These are phyloP conservation scores for Diophrys appendiculata DNA, from an alignment of 73 alveolate genomes.

Conservation along the genomic window DNA sequence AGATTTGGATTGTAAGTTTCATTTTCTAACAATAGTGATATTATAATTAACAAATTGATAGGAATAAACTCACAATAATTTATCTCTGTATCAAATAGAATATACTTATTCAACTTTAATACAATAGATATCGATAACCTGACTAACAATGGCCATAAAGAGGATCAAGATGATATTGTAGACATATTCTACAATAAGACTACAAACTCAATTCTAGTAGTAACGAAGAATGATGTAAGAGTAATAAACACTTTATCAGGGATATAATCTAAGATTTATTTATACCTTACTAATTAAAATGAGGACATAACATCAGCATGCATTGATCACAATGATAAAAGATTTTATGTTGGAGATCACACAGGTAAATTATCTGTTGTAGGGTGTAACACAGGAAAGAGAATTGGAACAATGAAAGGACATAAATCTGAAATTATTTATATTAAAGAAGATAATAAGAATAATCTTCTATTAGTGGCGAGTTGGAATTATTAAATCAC, in stretches of 20 bases:
- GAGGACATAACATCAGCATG: constrained; percentile 28
- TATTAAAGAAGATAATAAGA: neutral
- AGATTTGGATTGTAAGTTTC: constrained; percentile 48
- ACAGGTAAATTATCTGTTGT: constrained; percentile 9
- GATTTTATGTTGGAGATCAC: constrained; percentile 39
- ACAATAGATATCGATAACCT: constrained; percentile 32
- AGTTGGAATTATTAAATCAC: neutral
- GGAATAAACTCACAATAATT: constrained; percentile 29
- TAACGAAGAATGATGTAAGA: constrained; percentile 43
- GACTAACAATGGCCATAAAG: neutral
- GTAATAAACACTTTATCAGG: constrained; percentile 34
- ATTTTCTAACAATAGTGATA: no score
- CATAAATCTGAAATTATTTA: neutral
- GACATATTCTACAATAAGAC: constrained; percentile 17
- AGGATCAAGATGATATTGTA: constrained; percentile 20
- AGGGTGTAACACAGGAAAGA: neutral
- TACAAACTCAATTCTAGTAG: constrained; percentile 22
- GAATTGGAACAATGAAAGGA: neutral
- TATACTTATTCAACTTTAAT: constrained; percentile 35
- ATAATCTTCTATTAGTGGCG: neutral
- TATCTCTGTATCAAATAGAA: constrained; percentile 50
- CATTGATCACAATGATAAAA: constrained; percentile 46
- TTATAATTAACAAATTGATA: constrained; percentile 18
- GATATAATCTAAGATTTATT: constrained; percentile 24
- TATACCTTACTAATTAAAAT: constrained; percentile 23